Conservation (phyloP, 352 stramenopile species). For the Phytophthora nicotianae region DNA sequence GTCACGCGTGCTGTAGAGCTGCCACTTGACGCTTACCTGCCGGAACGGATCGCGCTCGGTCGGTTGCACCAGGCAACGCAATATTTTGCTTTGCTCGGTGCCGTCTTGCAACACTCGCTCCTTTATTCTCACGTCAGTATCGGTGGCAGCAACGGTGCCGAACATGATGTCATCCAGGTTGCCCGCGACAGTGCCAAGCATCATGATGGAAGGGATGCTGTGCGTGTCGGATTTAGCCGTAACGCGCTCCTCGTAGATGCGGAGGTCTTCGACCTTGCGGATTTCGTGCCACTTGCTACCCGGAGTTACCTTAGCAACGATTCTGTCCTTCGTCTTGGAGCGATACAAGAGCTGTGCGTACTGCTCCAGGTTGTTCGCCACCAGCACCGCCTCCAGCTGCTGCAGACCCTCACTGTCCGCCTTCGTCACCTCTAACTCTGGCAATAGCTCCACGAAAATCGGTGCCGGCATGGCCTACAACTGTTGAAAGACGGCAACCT, state of each 20-base stretch:
- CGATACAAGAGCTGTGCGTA: constrained; percentile 21
- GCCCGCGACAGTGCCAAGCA: constrained; percentile 29
- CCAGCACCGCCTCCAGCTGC: constrained; percentile 24
- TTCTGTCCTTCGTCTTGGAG: constrained; percentile 13
- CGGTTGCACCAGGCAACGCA: constrained; percentile 14
- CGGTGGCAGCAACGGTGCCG: constrained; percentile 36
- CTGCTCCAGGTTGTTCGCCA: constrained; percentile 30
- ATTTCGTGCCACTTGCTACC: constrained; percentile 33
- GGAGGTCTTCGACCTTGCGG: constrained; percentile 29
- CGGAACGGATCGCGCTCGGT: constrained; percentile 42
- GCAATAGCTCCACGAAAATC: constrained; percentile 19
- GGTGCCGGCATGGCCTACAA: constrained; percentile 14
- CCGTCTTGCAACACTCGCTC: constrained; percentile 44
- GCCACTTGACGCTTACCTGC: constrained; percentile 56
- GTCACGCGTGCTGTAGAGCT: constrained; percentile 45
- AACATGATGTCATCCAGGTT: constrained; percentile 54
- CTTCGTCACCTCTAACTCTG: constrained; percentile 24
- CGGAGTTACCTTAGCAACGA: neutral
- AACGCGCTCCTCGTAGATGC: constrained; percentile 34
- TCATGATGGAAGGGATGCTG: constrained; percentile 29
- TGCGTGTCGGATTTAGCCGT: constrained; percentile 1
- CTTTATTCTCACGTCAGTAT: constrained; percentile 36
- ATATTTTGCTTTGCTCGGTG: constrained; percentile 31
- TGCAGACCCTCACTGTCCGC: constrained; percentile 21
- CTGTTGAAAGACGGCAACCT: neutral